A percentile compares a stretch with the other conserved stretches of the same genome.
Conservation (phyloP, 768 basidiomycete genomes). For the Tremella yokohamensis region DNA sequence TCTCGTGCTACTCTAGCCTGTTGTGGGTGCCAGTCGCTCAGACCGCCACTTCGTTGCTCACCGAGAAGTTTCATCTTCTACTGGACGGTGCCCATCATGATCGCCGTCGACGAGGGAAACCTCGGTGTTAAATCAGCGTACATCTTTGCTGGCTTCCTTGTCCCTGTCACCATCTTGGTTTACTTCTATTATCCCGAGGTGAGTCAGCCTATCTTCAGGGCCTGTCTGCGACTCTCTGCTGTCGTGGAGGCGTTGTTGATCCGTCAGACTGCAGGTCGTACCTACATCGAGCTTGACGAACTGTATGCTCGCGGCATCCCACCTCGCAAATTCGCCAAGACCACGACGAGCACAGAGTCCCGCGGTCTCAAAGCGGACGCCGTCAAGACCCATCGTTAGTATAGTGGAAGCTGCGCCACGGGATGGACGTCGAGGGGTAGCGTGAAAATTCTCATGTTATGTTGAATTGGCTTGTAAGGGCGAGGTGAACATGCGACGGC, state of each 20-base stretch:
- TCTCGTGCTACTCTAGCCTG: neutral
- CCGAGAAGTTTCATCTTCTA: neutral
- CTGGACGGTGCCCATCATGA: slow-evolving; percentile 13
- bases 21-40: neutral
- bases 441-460: no score
- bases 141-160: slow-evolving; percentile 10
- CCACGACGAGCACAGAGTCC: slow-evolving; percentile 1
- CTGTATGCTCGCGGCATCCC: slow-evolving; percentile 36
- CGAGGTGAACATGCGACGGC: no score
- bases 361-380: no score
- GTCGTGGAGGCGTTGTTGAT: neutral
- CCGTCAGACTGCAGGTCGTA: slow-evolving; percentile 20
- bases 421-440: no score
- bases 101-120: slow-evolving; percentile 3
- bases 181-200: slow-evolving; percentile 18
- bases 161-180: neutral
- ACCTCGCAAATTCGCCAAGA: slow-evolving; percentile 28
- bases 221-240: neutral
- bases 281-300: slow-evolving; percentile 37
- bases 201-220: neutral
- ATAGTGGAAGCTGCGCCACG: no score
- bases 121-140: slow-evolving; percentile 8
- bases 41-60: no score
- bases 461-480: no score
- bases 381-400: no score